Evolutionary conservation across 345 rosid species (phyloP), one percentile per base, ranked within the genome.

Genomic region (Bruguiera parviflora): DNA sequence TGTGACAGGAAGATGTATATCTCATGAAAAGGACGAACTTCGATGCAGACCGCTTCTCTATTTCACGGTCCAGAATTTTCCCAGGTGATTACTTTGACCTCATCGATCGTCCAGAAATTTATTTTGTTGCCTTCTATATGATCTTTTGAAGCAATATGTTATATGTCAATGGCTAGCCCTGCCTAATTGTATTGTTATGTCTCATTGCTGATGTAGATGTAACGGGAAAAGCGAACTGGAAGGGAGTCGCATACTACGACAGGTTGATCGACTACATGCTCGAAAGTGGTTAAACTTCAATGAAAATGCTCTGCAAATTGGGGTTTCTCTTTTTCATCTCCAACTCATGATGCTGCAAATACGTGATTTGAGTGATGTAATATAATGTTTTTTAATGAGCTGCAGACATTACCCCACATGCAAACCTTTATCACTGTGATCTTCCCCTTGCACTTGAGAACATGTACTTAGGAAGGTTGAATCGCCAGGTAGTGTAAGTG

Each of bases 51-150:
- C 83, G 99, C 55, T 92, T 92, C 85, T 95, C 99, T 6, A 95
- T 95, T 74, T 95, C 99, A 3, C 92, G 99, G 96, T 86, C 99
- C 33, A 88, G 98, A 84, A 90, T 95, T 84, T 95, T 92, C 86
- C 99, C 99, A 58, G 74, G 96, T 92, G 84, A 55, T 43, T 75
- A n/a, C 25, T 58, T 58, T 43, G 73, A n/a, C 25, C 52, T 58
- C 35, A 33, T 15, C 58, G 9, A 8, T 22, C 58, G 13, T 55
- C 58, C 27, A 55, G 8, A 21, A 55, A 55, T 25, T 25, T 10
- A 28, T 55, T 13, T 10, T 39, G 16, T 11, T 11, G 15, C 16
- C 47, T 43, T 43, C 16, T 11, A 11, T 13, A 11, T 43, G 47
- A 43, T 43, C 47, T 10, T 43, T 43, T 43, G 47, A 43, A 43